These are phyloP conservation scores for Fagus crenata DNA, from an alignment of 306 rosid species.

Conservation along the genomic window DNA sequence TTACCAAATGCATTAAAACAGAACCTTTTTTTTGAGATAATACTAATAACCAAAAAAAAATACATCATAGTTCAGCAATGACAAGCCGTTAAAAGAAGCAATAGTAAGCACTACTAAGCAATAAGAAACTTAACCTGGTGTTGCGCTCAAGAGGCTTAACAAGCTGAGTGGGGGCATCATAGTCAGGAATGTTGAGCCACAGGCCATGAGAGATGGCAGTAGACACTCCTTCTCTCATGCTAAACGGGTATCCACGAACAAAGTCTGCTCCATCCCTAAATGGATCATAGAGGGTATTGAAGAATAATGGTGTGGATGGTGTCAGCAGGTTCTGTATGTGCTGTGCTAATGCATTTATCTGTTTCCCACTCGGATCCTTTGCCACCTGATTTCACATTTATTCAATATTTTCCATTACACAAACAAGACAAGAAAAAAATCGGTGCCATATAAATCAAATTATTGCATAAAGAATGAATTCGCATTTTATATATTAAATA, in stretches of 20 bases:
- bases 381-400: conserved; percentile 39
- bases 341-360: conserved; percentile 46
- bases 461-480: too few relatives aligned
- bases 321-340: conserved; percentile 44
- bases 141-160: conserved; percentile 57
- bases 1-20: too few relatives aligned
- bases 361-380: conserved; percentile 42
- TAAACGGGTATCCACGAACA: conserved; percentile 71
- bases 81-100: too few relatives aligned
- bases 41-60: too few relatives aligned
- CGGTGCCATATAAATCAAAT: too few relatives aligned
- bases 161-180: conserved; percentile 54
- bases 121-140: conserved; percentile 30
- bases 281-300: conserved; percentile 44
- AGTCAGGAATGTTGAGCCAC: conserved; percentile 77
- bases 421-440: background rate
- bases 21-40: too few relatives aligned
- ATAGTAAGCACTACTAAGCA: too few relatives aligned
- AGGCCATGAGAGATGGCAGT: conserved; percentile 75
- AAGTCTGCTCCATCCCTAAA: conserved; percentile 62
- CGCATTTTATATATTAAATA: too few relatives aligned
- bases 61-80: too few relatives aligned
- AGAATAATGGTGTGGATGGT: conserved; percentile 46
- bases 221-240: conserved; percentile 66
- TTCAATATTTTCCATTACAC: background rate